Base-by-base conservation (phyloP, 2,329 filamentous ascomycete species). In the Colletotrichum endophyticum region DNA sequence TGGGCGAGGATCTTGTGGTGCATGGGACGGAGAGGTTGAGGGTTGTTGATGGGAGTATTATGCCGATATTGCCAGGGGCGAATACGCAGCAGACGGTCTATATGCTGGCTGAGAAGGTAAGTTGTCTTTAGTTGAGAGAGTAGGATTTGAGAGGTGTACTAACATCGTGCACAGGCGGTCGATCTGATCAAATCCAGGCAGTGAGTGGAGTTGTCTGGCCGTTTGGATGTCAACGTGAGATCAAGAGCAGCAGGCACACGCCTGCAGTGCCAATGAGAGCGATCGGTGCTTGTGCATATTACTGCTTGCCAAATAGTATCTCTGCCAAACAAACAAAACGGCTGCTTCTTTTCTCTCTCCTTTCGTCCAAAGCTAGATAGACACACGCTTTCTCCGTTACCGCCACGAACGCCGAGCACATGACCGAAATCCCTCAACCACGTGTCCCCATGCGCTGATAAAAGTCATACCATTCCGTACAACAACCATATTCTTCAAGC, bases 81-180 rank as follows among this genome's bases (percentile, higher is more conserved):
- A 78, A 79, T 32, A 79, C 78, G 9, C 78, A 79, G 70, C 78
- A 79, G 72, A 74, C 78, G 22, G 76, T 78, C 4, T 79, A 78
- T 19, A 78, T 78, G 64, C 19, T 79, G 39, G 78, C 78, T 7
- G 78, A 79, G 68, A 79, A 79, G 76, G 78, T 56, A 2, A 68
- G 66, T 13, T 19, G 0, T 30, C 1, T 4, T 1, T 56, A 2
- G 1, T 0, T 25, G 11, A 8, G 28, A 19, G 3, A 2, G 4
- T 15, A 4, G 28, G 2, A n/a, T 1, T 39, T 28, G 6, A 15
- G 6, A 2, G 30, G 22, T 39, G 13, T 25, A 28, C 61, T 64
- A 15, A 64, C 32, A 2, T 19, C 3, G n/a, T 39, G n/a, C 8
- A 8, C 30, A 68, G 66, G 66, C 66, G 8, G 66, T 68, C 0